Evolutionary conservation across 495 filamentous ascomycete genomes (phyloP).

Genomic region (Tuber magnatum): DNA sequence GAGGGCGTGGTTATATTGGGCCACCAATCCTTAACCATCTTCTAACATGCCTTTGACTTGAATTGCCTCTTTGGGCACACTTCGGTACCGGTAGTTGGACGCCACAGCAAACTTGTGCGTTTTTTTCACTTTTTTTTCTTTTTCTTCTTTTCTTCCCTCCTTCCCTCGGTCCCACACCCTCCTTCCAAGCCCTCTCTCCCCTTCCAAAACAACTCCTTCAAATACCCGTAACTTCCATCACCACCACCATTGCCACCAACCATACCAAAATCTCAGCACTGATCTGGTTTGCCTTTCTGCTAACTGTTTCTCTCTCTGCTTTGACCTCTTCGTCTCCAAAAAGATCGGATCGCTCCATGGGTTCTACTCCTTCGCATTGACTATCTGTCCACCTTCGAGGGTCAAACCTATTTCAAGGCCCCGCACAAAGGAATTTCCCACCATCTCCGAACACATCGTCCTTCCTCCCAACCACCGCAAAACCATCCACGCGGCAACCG

Average conservation of each 20-base stretch:
- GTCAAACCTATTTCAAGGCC: slow-evolving; percentile 18
- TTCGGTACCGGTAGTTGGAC: not conserved
- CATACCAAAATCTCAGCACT: not conserved
- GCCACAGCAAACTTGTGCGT: not conserved
- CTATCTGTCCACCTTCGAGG: slow-evolving; percentile 35
- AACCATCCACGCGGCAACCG: not conserved
- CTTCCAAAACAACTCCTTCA: slow-evolving; percentile 1
- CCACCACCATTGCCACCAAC: not conserved
- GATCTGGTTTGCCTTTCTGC: not conserved
- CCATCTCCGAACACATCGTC: slow-evolving; percentile 11
- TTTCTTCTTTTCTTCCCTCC: not conserved
- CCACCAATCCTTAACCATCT: not conserved
- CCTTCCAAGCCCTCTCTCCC: not conserved
- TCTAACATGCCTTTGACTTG: not conserved
- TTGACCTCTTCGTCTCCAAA: not conserved
- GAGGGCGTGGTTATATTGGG: not conserved
- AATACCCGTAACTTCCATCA: slow-evolving; percentile 1
- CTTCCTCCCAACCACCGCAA: not conserved
- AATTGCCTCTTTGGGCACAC: not conserved
- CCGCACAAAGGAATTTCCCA: slow-evolving; percentile 8
- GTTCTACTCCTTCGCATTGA: slow-evolving; percentile 37
- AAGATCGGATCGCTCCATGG: slow-evolving; percentile 5
- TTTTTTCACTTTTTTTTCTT: not conserved
- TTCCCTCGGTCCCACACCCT: not conserved
- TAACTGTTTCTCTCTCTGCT: not conserved